Evolutionary conservation across 164 flowering plant species (phyloP), one percentile per base, ranked within the genome.

Genomic region (Piper longum): DNA sequence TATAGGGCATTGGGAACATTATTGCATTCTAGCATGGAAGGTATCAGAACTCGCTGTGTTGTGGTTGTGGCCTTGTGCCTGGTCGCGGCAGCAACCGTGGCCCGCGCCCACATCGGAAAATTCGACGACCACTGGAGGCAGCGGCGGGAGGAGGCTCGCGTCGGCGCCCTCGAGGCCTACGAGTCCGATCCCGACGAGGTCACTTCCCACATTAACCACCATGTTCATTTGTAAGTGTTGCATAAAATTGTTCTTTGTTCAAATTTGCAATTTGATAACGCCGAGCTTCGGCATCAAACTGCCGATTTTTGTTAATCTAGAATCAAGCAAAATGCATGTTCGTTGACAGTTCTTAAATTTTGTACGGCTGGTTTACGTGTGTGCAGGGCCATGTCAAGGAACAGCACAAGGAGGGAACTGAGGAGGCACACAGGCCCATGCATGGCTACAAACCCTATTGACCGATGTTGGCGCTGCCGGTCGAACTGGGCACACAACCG

Each of bases 391-490:
- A 7, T 71, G 57, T 72, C 78, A 4, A 76, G 72, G 57, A 83
- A 82, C 64, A 63, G 63, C 70, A 77, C 84, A 19, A 81, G 90
- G 72, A 76, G 90, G 65, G 57, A 52, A 17, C 54, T 84, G 65
- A 7, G 51, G 8, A 72, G 55, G 48, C 39, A 59, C 59, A 51
- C 0, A 0, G 82, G 84, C 0, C 65, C 67, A 45, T 87, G 90
- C 73, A 0, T 44, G 57, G 87, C 90, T 0, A 82, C 86, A 1
- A 88, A 88, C 79, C 96, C 96, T 3, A 85, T 88, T 3, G 91
- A 88, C 66, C 66, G 78, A 19, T 88, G 96, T 73, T 88, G 91
- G 96, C 68, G 96, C 67, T 88, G 96, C 74, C 42, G 65, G 1
- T 43, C 59, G 1, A 13, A 79, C 41, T 88, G 91, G 96, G 77